Evolutionary conservation across 2,329 filamentous ascomycete genomes (phyloP).

Genomic region (Mollisia scopiformis): DNA sequence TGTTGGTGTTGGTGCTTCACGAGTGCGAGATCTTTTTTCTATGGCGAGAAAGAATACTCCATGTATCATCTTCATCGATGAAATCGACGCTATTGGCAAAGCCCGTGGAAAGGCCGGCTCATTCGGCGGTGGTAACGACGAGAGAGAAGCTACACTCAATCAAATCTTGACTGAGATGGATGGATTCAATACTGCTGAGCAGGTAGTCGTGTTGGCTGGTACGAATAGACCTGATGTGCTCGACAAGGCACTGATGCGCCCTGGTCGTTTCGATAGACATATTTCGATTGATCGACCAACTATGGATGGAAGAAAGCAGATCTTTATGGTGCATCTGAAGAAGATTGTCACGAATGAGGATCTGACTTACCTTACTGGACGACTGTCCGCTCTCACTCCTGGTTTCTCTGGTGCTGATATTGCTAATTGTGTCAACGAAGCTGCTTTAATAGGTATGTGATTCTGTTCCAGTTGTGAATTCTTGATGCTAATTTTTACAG

Average conservation of each 20-base stretch:
- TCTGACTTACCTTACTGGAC: slow-evolving; percentile 82
- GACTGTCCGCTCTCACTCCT: slow-evolving; percentile 88
- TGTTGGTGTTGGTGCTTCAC: slow-evolving; percentile 94
- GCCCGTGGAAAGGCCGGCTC: slow-evolving; percentile 78
- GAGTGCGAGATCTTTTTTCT: slow-evolving; percentile 92
- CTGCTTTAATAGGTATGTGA: slow-evolving; percentile 84
- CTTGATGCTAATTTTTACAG: slow-evolving; percentile 55
- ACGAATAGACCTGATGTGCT: slow-evolving; percentile 95
- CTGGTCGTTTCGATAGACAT: slow-evolving; percentile 95
- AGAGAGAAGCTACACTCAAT: slow-evolving; percentile 95
- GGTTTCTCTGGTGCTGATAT: slow-evolving; percentile 98
- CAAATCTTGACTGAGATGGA: slow-evolving; percentile 99
- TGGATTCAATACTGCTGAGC: slow-evolving; percentile 95
- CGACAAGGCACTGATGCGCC: slow-evolving; percentile 94
- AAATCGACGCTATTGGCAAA: slow-evolving; percentile 97
- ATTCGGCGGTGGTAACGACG: slow-evolving; percentile 91
- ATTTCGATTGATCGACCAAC: slow-evolving; percentile 94
- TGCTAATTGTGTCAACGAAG: slow-evolving; percentile 97
- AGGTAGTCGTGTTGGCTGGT: slow-evolving; percentile 94
- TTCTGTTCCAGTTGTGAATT: not conserved
- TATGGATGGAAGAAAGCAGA: slow-evolving; percentile 95
- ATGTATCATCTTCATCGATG: slow-evolving; percentile 99
- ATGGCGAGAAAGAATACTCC: slow-evolving; percentile 95
- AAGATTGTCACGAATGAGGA: slow-evolving; percentile 96
- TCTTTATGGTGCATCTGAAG: slow-evolving; percentile 91